Base-by-base conservation (phyloP, 306 rosid species). In the Acmispon strigosus region DNA sequence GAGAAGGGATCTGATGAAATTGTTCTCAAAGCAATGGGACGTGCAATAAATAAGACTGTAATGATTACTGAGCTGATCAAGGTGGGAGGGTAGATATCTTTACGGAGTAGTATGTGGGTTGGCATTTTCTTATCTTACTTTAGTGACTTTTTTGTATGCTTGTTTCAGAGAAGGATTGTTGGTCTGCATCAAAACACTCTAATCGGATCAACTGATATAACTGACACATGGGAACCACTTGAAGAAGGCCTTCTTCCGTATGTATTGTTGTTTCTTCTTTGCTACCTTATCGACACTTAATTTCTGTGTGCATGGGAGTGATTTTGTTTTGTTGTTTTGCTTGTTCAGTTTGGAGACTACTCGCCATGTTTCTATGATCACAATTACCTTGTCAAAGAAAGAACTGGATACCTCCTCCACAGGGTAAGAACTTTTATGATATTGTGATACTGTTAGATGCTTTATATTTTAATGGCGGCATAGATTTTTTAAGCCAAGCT, bases 191-290 rank as follows among this genome's bases (percentile, higher is more conserved):
- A 92, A 61, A 86, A 81, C 71, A 88, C 91, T 2, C 52, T 20
- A 14, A 88, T 88, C 60, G 96, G 96, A 77, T 92, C 98, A 49
- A 90, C 82, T 34, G 96, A 90, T 82, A 88, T 92, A 53, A 92
- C 90, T 10, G 98, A 92, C 37, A 80, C 66, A 27, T 92, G 96
- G 91, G 96, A 92, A 60, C 98, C 98, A 7, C 87, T 90, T 0
- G 98, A 92, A 85, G 96, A 92, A 79, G 96, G 98, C 89, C 86
- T 92, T 75, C 89, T 85, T 70, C 91, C 93, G 98, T 92, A 86
- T 58, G 96, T 18, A 47, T 68, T 57, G 2, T 76, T 49, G 45
- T 72, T 69, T 58, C 49, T 64, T 54, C n/a, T 57, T 11, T 58
- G 47, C 52, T 69, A 29, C 7, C 47, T 22, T 32, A 4, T 53